phyloP scores from a whole-genome alignment of 371 early-diverging fungal genomes.

The Rhizomucor pusillus region DNA sequence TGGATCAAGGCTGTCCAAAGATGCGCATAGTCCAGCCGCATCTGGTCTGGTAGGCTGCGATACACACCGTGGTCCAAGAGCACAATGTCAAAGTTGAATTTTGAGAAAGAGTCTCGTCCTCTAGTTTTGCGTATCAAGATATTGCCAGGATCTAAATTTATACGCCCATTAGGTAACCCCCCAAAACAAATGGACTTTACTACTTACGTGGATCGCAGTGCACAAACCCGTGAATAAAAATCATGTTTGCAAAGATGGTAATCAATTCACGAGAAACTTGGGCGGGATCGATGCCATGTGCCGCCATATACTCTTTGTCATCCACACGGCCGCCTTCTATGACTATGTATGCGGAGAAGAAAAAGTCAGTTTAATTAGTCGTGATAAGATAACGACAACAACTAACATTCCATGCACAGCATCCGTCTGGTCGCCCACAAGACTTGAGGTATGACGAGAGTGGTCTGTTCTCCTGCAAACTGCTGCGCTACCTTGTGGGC shows the following conservation, averaged over 20 bases:
- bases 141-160: slow-evolving; percentile 64
- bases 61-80: slow-evolving; percentile 95
- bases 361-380: not conserved
- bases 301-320: slow-evolving; percentile 65
- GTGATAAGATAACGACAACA: not conserved
- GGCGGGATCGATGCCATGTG: slow-evolving; percentile 67
- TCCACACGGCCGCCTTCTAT: slow-evolving; percentile 77
- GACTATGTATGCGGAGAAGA: slow-evolving; percentile 23
- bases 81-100: slow-evolving; percentile 75
- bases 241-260: slow-evolving; percentile 85
- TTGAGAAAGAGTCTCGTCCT: slow-evolving; percentile 9
- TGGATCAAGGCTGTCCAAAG: slow-evolving; percentile 84
- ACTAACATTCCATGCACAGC: slow-evolving; percentile 78
- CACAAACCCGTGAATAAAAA: slow-evolving; percentile 81
- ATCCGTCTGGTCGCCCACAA: slow-evolving; percentile 63
- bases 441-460: slow-evolving; percentile 66
- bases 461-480: slow-evolving; percentile 48
- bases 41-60: slow-evolving; percentile 63
- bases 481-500: slow-evolving; percentile 59
- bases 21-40: slow-evolving; percentile 82
- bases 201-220: slow-evolving; percentile 77
- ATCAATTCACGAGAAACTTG: slow-evolving; percentile 75
- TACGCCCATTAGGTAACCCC: not conserved
- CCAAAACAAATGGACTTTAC: not conserved
- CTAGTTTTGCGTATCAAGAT: slow-evolving; percentile 63